Conservation (phyloP, 2,329 filamentous ascomycete species). For the Fusarium pseudoanthophilum region DNA sequence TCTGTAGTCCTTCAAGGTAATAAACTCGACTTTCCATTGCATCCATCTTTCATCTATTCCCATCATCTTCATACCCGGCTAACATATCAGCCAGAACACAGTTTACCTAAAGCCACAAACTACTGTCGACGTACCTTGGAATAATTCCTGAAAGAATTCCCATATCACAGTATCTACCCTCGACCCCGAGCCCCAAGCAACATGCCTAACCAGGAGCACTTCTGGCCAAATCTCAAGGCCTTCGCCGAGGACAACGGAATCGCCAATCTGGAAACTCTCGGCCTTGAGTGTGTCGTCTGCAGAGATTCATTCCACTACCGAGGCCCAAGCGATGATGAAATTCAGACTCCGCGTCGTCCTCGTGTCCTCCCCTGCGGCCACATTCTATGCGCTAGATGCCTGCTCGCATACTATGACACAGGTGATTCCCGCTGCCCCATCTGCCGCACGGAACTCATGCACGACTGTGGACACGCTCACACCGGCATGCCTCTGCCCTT, state of each 20-base stretch:
- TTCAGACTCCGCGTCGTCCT: background rate
- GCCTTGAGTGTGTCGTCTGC: background rate
- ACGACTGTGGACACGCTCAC: background rate
- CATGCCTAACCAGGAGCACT: background rate
- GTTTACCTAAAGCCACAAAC: background rate
- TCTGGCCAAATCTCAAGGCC: background rate
- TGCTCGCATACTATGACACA: background rate
- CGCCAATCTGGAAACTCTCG: background rate
- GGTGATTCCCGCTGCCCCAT: background rate
- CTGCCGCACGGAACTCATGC: background rate
- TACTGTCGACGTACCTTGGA: accelerated
- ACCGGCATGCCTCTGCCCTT: background rate
- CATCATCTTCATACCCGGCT: background rate
- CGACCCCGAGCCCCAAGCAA: accelerated
- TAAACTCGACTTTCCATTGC: background rate
- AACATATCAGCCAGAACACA: background rate
- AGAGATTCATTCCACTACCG: background rate
- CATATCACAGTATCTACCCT: accelerated
- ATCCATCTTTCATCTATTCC: background rate
- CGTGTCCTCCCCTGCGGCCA: background rate
- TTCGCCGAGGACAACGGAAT: background rate
- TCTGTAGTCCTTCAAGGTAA: background rate
- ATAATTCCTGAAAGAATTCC: accelerated
- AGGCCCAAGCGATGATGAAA: background rate
- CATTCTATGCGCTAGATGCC: background rate